phyloP scores from a whole-genome alignment of 73 alveolate genomes.

The Paramecium sexaurelia region DNA sequence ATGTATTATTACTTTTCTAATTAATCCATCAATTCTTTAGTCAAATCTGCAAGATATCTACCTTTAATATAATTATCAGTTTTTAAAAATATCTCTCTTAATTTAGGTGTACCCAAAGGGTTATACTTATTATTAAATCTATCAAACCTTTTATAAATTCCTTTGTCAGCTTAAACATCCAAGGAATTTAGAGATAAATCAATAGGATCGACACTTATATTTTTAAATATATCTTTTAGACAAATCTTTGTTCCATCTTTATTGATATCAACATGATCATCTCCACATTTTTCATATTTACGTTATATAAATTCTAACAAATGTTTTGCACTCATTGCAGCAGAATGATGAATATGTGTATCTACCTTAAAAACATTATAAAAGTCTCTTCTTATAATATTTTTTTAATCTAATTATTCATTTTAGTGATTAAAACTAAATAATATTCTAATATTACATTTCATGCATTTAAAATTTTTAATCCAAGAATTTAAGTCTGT shows the following conservation, averaged over 20 bases:
- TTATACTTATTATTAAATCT: slow-evolving; percentile 80
- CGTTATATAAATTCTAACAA: slow-evolving; percentile 72
- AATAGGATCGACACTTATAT: not conserved
- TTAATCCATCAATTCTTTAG: slow-evolving; percentile 72
- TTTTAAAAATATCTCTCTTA: slow-evolving; percentile 79
- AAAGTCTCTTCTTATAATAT: slow-evolving; percentile 53
- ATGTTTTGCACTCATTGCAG: slow-evolving; percentile 86
- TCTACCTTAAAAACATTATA: slow-evolving; percentile 76
- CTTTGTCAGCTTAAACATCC: slow-evolving; percentile 76
- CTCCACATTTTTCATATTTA: slow-evolving; percentile 68
- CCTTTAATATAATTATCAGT: slow-evolving; percentile 85
- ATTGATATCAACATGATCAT: slow-evolving; percentile 59
- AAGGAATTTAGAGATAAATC: slow-evolving; percentile 1
- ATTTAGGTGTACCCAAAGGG: slow-evolving; percentile 79
- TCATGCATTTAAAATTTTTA: slow-evolving; percentile 33
- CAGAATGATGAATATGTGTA: slow-evolving; percentile 84
- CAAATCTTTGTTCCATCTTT: slow-evolving; percentile 66
- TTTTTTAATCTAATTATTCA: slow-evolving; percentile 50
- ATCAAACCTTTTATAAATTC: slow-evolving; percentile 78
- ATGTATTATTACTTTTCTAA: slow-evolving; percentile 71
- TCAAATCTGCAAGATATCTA: slow-evolving; percentile 75
- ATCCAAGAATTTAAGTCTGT: not conserved
- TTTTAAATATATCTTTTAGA: slow-evolving; percentile 65
- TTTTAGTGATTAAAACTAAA: slow-evolving; percentile 37
- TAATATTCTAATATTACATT: not conserved